A percentile compares a stretch with the other conserved stretches of the same genome.
Evolutionary conservation across 345 rosid genomes (phyloP).

Genomic region (Acer yangbiense): DNA sequence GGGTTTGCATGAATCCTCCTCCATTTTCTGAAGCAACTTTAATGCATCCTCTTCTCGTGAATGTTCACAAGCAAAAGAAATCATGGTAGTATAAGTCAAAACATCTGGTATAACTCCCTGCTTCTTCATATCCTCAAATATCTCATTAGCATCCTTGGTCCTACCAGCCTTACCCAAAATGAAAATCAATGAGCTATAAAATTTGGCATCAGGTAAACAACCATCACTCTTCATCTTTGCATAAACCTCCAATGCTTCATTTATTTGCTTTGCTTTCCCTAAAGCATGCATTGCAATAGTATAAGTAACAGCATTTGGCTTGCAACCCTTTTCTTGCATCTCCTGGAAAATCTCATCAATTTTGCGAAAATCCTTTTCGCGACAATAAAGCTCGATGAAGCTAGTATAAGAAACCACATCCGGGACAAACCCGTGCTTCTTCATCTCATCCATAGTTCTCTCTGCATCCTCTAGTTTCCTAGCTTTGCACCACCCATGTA

Average conservation of each 20-base stretch:
- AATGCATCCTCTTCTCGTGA: constrained; percentile 63
- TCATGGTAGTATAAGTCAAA: constrained; percentile 60
- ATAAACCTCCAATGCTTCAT: constrained; percentile 65
- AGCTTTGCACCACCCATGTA: constrained; percentile 81
- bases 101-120: constrained; percentile 62
- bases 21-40: constrained; percentile 68
- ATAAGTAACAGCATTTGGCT: constrained; percentile 59
- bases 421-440: constrained; percentile 46
- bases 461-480: constrained; percentile 60
- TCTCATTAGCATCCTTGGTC: constrained; percentile 61
- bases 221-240: constrained; percentile 69
- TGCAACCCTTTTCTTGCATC: constrained; percentile 66
- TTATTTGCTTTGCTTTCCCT: constrained; percentile 68
- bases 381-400: constrained; percentile 68
- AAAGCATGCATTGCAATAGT: constrained; percentile 73
- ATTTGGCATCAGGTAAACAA: constrained; percentile 65
- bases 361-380: constrained; percentile 65
- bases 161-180: constrained; percentile 68
- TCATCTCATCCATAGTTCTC: constrained; percentile 59
- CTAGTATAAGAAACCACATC: constrained; percentile 67
- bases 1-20: constrained; percentile 62
- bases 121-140: constrained; percentile 72
- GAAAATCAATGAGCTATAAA: constrained; percentile 68
- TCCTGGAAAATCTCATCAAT: constrained; percentile 58
- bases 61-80: constrained; percentile 53